Evolutionary conservation across 768 basidiomycete species (phyloP).

Genomic region (Asterophora parasitica): DNA sequence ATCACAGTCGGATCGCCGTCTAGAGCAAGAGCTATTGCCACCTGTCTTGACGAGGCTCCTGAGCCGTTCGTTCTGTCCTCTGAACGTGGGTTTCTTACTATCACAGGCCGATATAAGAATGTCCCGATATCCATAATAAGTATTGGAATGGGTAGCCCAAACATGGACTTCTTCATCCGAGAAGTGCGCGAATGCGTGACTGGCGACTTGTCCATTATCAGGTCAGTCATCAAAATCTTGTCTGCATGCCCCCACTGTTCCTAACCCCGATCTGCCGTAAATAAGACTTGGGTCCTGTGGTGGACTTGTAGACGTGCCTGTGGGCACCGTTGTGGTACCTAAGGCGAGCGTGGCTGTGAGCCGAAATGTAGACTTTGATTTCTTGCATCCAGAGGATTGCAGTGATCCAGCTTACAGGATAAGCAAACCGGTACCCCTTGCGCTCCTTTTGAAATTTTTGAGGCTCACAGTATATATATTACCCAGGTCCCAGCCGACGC

Average conservation of each 20-base stretch:
- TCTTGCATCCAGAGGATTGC: slow-evolving; percentile 38
- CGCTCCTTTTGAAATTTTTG: slow-evolving; percentile 8
- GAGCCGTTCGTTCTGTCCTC: slow-evolving; percentile 59
- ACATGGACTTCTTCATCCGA: slow-evolving; percentile 83
- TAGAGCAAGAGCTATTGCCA: slow-evolving; percentile 57
- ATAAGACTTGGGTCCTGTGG: slow-evolving; percentile 80
- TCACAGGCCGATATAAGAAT: slow-evolving; percentile 62
- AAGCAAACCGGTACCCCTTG: slow-evolving; percentile 51
- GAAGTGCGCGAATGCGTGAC: slow-evolving; percentile 70
- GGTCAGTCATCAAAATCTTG: slow-evolving; percentile 27
- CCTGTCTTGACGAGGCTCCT: slow-evolving; percentile 54
- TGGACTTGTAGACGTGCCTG: slow-evolving; percentile 58
- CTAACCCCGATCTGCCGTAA: slow-evolving; percentile 5
- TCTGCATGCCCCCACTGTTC: slow-evolving; percentile 5
- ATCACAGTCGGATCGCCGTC: slow-evolving; percentile 72
- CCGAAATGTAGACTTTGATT: slow-evolving; percentile 77
- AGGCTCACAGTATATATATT: slow-evolving; percentile 2
- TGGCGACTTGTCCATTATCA: slow-evolving; percentile 53
- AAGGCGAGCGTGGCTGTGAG: slow-evolving; percentile 61
- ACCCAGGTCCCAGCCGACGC: slow-evolving; percentile 56
- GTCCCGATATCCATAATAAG: slow-evolving; percentile 67
- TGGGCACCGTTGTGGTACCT: slow-evolving; percentile 76
- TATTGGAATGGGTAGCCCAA: slow-evolving; percentile 81
- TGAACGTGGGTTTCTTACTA: slow-evolving; percentile 72
- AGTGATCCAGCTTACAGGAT: slow-evolving; percentile 56